These are phyloP conservation scores for Rhizomucor miehei DNA, from an alignment of 371 early-diverging fungal species.

Conservation along the genomic window DNA sequence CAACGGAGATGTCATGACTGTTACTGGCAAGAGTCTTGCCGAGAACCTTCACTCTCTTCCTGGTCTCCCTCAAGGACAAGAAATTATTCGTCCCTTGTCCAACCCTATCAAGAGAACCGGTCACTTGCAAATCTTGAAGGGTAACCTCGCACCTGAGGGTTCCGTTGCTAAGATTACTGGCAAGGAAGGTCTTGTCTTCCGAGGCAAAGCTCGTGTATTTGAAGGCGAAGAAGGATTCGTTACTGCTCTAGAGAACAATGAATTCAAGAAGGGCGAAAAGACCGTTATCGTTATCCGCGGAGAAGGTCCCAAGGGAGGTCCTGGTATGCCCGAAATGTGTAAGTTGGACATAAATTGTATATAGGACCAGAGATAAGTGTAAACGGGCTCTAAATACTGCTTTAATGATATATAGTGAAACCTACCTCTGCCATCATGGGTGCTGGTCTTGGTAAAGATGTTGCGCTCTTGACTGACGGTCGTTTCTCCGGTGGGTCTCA, in stretches of 20 bases:
- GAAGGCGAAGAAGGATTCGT: slow-evolving; percentile 92
- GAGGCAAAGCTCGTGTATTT: slow-evolving; percentile 86
- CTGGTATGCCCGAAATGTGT: slow-evolving; percentile 92
- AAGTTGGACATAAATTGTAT: too few relatives aligned
- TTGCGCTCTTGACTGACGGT: slow-evolving; percentile 95
- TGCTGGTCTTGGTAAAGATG: slow-evolving; percentile 95
- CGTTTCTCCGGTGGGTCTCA: slow-evolving; percentile 97
- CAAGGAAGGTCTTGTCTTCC: slow-evolving; percentile 90
- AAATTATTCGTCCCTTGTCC: slow-evolving; percentile 81
- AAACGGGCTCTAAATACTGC: too few relatives aligned
- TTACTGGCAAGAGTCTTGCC: slow-evolving; percentile 83
- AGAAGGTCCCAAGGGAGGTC: slow-evolving; percentile 89
- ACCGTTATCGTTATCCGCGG: slow-evolving; percentile 78
- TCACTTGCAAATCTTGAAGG: slow-evolving; percentile 90
- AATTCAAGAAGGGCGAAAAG: slow-evolving; percentile 74
- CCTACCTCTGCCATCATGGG: slow-evolving; percentile 98
- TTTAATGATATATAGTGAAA: slow-evolving; percentile 65
- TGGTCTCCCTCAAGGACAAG: slow-evolving; percentile 73
- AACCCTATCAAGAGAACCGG: slow-evolving; percentile 92
- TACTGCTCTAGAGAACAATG: slow-evolving; percentile 74
- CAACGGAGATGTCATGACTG: slow-evolving; percentile 79
- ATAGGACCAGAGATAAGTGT: too few relatives aligned
- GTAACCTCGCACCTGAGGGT: slow-evolving; percentile 97
- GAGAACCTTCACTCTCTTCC: slow-evolving; percentile 75
- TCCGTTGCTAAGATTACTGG: slow-evolving; percentile 98